phyloP scores from a whole-genome alignment of 257 asterid species.

The Scutellaria minor region DNA sequence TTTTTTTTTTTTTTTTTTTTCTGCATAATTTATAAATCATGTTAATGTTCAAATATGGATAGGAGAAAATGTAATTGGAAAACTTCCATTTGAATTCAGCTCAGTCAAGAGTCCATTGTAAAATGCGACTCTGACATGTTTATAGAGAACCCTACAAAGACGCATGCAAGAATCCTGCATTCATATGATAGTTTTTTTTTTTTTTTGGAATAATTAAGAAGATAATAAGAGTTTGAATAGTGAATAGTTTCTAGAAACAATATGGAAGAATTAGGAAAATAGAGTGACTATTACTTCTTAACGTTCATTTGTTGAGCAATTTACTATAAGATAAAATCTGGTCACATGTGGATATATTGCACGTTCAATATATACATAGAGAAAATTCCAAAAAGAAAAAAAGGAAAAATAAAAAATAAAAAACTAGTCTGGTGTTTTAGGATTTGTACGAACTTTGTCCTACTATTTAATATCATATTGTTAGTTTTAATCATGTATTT shows the following conservation, averaged over 20 bases:
- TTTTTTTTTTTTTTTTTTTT: too few species aligned
- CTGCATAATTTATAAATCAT: not conserved
- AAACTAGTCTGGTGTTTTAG: too few species aligned
- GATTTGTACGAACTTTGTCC: too few species aligned
- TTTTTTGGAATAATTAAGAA: too few species aligned
- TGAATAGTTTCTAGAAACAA: not conserved
- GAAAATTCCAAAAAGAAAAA: too few species aligned
- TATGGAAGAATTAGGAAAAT: not conserved
- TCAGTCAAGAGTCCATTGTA: not conserved
- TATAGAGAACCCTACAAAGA: not conserved
- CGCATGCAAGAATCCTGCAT: slow-evolving; percentile 1
- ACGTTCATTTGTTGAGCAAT: not conserved
- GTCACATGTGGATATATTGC: not conserved
- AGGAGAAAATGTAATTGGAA: slow-evolving; percentile 3
- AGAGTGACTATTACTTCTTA: not conserved
- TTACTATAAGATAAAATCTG: not conserved
- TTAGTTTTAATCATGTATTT: too few species aligned
- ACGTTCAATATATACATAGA: too few species aligned
- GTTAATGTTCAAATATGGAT: not conserved
- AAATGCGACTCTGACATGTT: slow-evolving; percentile 21
- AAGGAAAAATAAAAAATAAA: too few species aligned
- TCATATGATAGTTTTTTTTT: not conserved
- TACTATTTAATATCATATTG: too few species aligned
- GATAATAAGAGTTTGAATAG: too few species aligned
- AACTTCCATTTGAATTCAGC: not conserved